phyloP scores from a whole-genome alignment of 140 eudicot species.

The Flaveria floridana region DNA sequence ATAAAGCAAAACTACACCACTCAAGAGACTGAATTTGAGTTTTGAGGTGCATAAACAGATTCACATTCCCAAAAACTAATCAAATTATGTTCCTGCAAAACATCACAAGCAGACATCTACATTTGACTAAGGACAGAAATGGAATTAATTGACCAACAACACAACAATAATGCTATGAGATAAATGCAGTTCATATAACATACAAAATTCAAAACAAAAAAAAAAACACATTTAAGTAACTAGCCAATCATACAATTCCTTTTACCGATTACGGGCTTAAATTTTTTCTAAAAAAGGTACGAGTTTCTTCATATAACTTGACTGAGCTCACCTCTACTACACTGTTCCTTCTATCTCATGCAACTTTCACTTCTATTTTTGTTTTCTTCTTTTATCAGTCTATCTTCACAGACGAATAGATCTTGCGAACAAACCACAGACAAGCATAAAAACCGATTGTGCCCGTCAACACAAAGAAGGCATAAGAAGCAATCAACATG shows the following conservation, averaged over 20 bases:
- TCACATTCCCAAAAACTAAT: background rate
- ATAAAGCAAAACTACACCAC: background rate
- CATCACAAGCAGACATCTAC: background rate
- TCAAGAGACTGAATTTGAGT: background rate
- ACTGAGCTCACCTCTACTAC: constrained; percentile 30
- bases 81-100: background rate
- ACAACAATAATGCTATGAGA: constrained; percentile 30
- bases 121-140: background rate
- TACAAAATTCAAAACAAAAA: constrained; percentile 27
- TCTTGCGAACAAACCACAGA: constrained; percentile 77
- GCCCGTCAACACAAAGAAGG: constrained; percentile 94
- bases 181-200: constrained; percentile 39
- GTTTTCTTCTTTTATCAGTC: constrained; percentile 46
- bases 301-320: constrained; percentile 21
- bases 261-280: constrained; percentile 37
- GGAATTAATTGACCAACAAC: constrained; percentile 17
- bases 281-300: constrained; percentile 16
- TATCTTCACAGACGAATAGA: constrained; percentile 85
- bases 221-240: constrained; percentile 30
- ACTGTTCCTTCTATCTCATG: constrained; percentile 34
- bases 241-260: constrained; percentile 34
- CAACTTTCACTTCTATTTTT: background rate
- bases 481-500: constrained; percentile 84
- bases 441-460: constrained; percentile 83
- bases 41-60: background rate